phyloP scores from a whole-genome alignment of 306 rosid species.

The Aeschynomene evenia region DNA sequence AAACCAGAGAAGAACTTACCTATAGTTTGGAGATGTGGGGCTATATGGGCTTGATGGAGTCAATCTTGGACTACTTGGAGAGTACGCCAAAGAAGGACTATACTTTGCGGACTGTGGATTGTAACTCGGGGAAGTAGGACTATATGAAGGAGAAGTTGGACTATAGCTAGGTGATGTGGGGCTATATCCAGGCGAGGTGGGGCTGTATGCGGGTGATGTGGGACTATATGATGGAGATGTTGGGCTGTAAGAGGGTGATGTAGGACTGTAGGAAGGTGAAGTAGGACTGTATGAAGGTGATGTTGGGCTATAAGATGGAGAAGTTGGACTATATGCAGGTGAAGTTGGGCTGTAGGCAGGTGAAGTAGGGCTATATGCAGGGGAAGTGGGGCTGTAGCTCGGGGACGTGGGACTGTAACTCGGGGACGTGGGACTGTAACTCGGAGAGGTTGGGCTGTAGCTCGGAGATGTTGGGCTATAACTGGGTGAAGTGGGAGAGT shows the following conservation, averaged over 20 bases:
- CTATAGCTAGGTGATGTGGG: constrained; percentile 76
- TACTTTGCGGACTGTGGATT: constrained; percentile 93
- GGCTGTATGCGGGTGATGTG: constrained; percentile 66
- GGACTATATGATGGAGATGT: constrained; percentile 74
- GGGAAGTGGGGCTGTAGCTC: constrained; percentile 78
- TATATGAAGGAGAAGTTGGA: constrained; percentile 62
- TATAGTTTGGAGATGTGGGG: constrained; percentile 94
- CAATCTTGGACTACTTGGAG: constrained; percentile 94
- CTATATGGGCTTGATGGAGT: constrained; percentile 96
- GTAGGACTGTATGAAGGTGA: constrained; percentile 80
- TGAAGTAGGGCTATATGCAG: constrained; percentile 77
- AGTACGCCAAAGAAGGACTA: constrained; percentile 92
- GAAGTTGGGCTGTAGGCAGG: constrained; percentile 75
- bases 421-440: constrained; percentile 79
- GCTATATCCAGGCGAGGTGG: constrained; percentile 77
- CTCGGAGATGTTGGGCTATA: constrained; percentile 78
- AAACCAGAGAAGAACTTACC: constrained; percentile 45
- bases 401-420: constrained; percentile 14
- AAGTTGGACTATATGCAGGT: constrained; percentile 56
- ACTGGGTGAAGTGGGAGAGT: constrained; percentile 82
- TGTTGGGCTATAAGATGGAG: constrained; percentile 66
- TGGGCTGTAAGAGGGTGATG: constrained; percentile 80
- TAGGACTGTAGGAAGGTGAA: constrained; percentile 80
- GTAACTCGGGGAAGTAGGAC: constrained; percentile 90
- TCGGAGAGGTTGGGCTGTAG: constrained; percentile 71